Evolutionary conservation across 2,329 filamentous ascomycete species (phyloP).

Genomic region (Zymoseptoria brevis): DNA sequence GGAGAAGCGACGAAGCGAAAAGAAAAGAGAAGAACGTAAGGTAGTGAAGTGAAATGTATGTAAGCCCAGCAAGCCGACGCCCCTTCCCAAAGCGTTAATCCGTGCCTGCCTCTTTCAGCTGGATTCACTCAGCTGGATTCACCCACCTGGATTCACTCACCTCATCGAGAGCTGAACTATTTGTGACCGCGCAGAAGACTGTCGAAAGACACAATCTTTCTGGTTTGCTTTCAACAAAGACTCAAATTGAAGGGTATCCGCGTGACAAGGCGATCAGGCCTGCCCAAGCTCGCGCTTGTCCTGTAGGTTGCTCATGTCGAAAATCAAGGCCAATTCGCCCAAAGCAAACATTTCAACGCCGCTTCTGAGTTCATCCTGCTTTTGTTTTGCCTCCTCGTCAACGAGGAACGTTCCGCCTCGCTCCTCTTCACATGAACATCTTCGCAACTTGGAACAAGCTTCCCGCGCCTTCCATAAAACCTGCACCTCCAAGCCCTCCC

Average conservation of each 20-base stretch:
- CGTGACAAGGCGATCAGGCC: neutral
- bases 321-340: neutral
- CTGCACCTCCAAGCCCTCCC: conserved; percentile 26
- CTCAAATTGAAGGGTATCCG: neutral
- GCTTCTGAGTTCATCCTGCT: neutral
- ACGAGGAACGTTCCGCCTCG: neutral
- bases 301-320: conserved; percentile 3
- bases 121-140: neutral
- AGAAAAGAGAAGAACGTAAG: neutral
- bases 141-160: neutral
- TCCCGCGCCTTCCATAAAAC: conserved; percentile 40
- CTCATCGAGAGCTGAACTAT: neutral
- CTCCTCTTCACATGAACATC: conserved; percentile 41
- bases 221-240: neutral
- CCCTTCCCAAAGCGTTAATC: neutral
- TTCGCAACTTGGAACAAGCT: conserved; percentile 45
- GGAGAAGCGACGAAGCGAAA: neutral
- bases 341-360: neutral
- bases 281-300: conserved; percentile 2
- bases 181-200: neutral
- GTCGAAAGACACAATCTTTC: neutral
- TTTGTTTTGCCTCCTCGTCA: neutral
- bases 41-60: neutral
- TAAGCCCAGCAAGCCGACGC: neutral
- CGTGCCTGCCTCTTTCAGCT: neutral